Conservation (phyloP, 352 stramenopile species). For the Globisporangium canariense region DNA sequence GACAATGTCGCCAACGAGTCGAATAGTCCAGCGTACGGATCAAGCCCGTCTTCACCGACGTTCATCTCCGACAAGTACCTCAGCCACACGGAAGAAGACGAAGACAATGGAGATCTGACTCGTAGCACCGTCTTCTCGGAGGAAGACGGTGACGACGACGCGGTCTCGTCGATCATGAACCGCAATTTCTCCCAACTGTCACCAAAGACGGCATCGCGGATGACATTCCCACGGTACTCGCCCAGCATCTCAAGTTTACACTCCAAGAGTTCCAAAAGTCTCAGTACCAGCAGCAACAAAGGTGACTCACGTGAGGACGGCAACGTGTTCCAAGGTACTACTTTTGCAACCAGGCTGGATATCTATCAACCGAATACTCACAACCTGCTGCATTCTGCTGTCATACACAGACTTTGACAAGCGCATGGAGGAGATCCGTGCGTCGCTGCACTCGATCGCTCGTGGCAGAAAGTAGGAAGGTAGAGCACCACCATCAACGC, state of each 20-base stretch:
- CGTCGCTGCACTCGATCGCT: constrained; percentile 55
- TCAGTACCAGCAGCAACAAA: background rate
- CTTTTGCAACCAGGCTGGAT: background rate
- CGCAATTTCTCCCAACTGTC: background rate
- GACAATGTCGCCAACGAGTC: background rate
- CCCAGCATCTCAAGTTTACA: background rate
- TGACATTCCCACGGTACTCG: background rate
- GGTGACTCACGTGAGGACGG: background rate
- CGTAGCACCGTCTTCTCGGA: background rate
- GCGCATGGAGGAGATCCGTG: constrained; percentile 70
- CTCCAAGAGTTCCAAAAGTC: background rate
- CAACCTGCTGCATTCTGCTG: background rate
- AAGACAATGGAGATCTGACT: background rate
- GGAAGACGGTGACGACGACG: background rate
- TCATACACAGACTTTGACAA: constrained; percentile 53
- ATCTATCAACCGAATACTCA: background rate
- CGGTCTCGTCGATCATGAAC: constrained; percentile 5
- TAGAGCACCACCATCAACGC: background rate
- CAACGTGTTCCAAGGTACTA: constrained; percentile 26
- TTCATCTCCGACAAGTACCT: background rate
- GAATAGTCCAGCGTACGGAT: background rate
- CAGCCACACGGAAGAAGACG: background rate
- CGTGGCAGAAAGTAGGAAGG: constrained; percentile 19
- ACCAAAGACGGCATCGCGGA: background rate
- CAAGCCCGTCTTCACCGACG: background rate